These are phyloP conservation scores for Dendrobium catenatum DNA, from an alignment of 106 monocot species.

Conservation along the genomic window DNA sequence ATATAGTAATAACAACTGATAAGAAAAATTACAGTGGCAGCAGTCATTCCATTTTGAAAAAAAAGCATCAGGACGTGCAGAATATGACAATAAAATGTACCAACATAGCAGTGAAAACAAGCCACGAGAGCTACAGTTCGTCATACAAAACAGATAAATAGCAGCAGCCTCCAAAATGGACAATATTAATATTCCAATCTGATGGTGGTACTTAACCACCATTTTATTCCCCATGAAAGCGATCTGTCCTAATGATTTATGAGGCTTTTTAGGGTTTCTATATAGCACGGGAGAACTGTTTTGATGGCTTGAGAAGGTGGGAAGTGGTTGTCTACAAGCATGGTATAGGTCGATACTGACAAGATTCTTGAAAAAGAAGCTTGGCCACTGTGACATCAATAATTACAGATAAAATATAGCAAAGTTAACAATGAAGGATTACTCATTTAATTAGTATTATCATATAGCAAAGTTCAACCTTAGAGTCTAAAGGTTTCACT, in stretches of 20 bases:
- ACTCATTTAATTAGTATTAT: no score
- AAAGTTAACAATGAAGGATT: no score
- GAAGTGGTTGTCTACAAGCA: conserved; percentile 60
- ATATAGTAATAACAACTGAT: no score
- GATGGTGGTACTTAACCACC: neutral
- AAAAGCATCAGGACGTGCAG: no score
- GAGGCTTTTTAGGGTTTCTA: neutral
- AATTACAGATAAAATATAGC: neutral
- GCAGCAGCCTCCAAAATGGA: neutral
- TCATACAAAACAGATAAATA: neutral
- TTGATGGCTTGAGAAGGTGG: conserved; percentile 39
- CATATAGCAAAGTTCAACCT: no score
- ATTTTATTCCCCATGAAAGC: conserved; percentile 1
- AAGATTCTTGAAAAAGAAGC: conserved; percentile 34
- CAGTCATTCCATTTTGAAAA: no score
- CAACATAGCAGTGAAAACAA: neutral
- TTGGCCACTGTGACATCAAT: conserved; percentile 14
- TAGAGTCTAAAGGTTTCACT: no score
- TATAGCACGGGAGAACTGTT: neutral
- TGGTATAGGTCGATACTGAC: conserved; percentile 19
- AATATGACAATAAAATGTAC: neutral
- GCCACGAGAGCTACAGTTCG: neutral
- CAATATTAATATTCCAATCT: no score
- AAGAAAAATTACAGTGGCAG: no score
- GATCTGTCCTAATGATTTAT: neutral